Conservation (phyloP, 352 stramenopile species). For the Phytophthora pini region DNA sequence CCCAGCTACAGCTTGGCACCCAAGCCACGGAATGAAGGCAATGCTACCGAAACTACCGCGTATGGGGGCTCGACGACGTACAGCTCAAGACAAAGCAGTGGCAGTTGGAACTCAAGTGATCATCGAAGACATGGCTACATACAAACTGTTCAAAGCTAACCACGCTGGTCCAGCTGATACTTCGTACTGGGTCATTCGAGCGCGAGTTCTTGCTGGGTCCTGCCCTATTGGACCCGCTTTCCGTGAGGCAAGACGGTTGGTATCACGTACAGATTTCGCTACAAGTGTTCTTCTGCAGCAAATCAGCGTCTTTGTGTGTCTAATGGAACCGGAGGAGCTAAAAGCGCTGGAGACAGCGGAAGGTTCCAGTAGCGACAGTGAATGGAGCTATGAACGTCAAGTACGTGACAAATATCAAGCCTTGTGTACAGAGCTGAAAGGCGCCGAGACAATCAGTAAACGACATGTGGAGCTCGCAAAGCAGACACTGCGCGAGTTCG, state of each 20-base stretch:
- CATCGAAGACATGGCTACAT: slow-evolving; percentile 64
- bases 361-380: background rate
- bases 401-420: slow-evolving; percentile 55
- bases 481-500: slow-evolving; percentile 32
- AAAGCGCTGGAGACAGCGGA: slow-evolving; percentile 14
- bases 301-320: slow-evolving; percentile 73
- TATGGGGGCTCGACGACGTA: slow-evolving; percentile 32
- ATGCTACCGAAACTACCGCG: slow-evolving; percentile 61
- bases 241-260: slow-evolving; percentile 47
- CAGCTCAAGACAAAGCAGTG: slow-evolving; percentile 24
- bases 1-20: slow-evolving; percentile 56
- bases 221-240: slow-evolving; percentile 64
- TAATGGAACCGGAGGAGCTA: slow-evolving; percentile 55
- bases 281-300: slow-evolving; percentile 71
- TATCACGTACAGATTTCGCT: slow-evolving; percentile 56
- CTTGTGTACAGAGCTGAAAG: slow-evolving; percentile 45
- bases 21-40: slow-evolving; percentile 63
- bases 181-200: slow-evolving; percentile 77
- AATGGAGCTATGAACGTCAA: slow-evolving; percentile 61
- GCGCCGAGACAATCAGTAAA: slow-evolving; percentile 44
- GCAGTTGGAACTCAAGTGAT: slow-evolving; percentile 47
- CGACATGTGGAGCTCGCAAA: slow-evolving; percentile 55
- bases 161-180: slow-evolving; percentile 68
- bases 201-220: slow-evolving; percentile 56
- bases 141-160: slow-evolving; percentile 70